phyloP scores from a whole-genome alignment of 768 basidiomycete genomes.

The Auriscalpium orientale region DNA sequence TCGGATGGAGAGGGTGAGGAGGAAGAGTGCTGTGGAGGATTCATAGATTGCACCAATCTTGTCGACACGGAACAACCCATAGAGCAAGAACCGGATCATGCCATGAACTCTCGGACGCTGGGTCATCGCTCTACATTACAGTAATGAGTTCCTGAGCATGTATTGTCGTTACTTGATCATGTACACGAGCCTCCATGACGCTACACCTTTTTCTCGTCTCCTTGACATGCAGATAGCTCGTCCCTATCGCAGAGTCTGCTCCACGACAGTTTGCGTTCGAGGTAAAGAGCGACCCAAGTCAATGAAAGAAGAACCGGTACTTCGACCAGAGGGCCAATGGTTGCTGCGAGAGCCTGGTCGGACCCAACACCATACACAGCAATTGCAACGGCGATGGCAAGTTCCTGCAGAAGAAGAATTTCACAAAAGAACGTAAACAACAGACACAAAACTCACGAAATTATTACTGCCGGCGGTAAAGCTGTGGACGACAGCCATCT shows the following conservation, averaged over 20 bases:
- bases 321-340: conserved; percentile 70
- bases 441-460: conserved; percentile 40
- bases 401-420: conserved; percentile 37
- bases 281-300: conserved; percentile 53
- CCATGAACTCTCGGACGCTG: too few relatives aligned
- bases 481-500: conserved; percentile 68
- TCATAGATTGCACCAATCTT: background rate
- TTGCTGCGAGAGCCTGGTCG: conserved; percentile 75
- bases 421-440: background rate
- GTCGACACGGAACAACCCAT: background rate
- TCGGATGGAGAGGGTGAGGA: background rate
- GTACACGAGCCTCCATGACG: too few relatives aligned
- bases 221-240: too few relatives aligned
- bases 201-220: too few relatives aligned
- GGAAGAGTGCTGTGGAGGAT: background rate
- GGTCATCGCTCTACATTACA: too few relatives aligned
- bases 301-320: conserved; percentile 70
- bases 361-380: conserved; percentile 73
- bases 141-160: too few relatives aligned
- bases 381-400: conserved; percentile 78
- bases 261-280: background rate
- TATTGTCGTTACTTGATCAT: too few relatives aligned
- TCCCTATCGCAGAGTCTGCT: too few relatives aligned
- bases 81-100: too few relatives aligned
- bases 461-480: conserved; percentile 81